Evolutionary conservation across 2,329 filamentous ascomycete species (phyloP).

Genomic region (Pyrenochaeta sp.): DNA sequence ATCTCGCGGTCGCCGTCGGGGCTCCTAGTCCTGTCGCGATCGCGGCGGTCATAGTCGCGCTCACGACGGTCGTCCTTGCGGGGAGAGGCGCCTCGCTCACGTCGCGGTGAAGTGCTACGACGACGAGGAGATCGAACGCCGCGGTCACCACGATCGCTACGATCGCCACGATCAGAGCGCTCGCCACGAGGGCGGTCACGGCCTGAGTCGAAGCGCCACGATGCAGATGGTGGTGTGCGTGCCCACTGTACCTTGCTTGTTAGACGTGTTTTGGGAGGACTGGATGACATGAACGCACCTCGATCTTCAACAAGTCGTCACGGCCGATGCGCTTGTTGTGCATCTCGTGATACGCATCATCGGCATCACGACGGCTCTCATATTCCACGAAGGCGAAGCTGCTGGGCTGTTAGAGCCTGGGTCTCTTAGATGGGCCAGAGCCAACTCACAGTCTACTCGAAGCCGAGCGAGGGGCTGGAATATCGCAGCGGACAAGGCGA

Average conservation of each 20-base stretch:
- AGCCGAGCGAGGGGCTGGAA: slow-evolving; percentile 92
- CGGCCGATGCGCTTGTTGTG: slow-evolving; percentile 98
- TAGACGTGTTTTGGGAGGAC: not conserved
- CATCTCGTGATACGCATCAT: slow-evolving; percentile 99
- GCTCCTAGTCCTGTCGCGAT: slow-evolving; percentile 77
- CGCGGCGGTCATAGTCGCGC: slow-evolving; percentile 73
- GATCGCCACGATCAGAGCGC: slow-evolving; percentile 72
- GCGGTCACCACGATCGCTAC: slow-evolving; percentile 73
- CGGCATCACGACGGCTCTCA: slow-evolving; percentile 95
- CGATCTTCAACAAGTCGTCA: slow-evolving; percentile 96
- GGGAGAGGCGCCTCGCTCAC: slow-evolving; percentile 72
- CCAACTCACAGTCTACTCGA: slow-evolving; percentile 91
- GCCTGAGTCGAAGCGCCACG: slow-evolving; percentile 96
- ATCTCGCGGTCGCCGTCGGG: slow-evolving; percentile 63
- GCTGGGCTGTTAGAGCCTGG: slow-evolving; percentile 54
- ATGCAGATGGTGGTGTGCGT: slow-evolving; percentile 95
- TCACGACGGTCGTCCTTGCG: slow-evolving; percentile 74
- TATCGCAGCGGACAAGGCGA: slow-evolving; percentile 96
- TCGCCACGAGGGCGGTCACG: slow-evolving; percentile 41
- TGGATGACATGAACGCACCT: slow-evolving; percentile 66
- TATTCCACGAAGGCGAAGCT: slow-evolving; percentile 99
- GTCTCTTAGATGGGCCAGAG: not conserved
- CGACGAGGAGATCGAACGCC: slow-evolving; percentile 69
- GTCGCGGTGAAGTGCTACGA: slow-evolving; percentile 61
- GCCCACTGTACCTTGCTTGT: slow-evolving; percentile 77